These are phyloP conservation scores for sorghum (Sorghum bicolor) DNA, from an alignment of 176 grass and related monocot species.

Conservation along the genomic window Sorghum_bicolor_NCBIv3 NC_012873.2:9061501-9062000, in stretches of 20 bases:
- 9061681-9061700: slow-evolving; percentile 2
- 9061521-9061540: background rate
- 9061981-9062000: background rate
- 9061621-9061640: background rate
- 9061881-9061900: no score
- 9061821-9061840: background rate
- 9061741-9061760: background rate
- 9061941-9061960: background rate
- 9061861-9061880: background rate
- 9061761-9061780: background rate
- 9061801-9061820: background rate
- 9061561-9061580: background rate
- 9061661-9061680: slow-evolving; percentile 28
- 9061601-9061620: background rate
- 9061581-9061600: background rate
- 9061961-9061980: background rate
- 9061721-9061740: background rate
- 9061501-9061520: background rate
- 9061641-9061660: background rate
- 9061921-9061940: background rate
- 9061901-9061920: background rate
- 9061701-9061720: background rate
- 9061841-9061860: no score
- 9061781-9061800: background rate
- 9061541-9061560: slow-evolving; percentile 7